These are phyloP conservation scores for Verticillium longisporum DNA, from an alignment of 2,329 filamentous ascomycete genomes.

Conservation along the genomic window DNA sequence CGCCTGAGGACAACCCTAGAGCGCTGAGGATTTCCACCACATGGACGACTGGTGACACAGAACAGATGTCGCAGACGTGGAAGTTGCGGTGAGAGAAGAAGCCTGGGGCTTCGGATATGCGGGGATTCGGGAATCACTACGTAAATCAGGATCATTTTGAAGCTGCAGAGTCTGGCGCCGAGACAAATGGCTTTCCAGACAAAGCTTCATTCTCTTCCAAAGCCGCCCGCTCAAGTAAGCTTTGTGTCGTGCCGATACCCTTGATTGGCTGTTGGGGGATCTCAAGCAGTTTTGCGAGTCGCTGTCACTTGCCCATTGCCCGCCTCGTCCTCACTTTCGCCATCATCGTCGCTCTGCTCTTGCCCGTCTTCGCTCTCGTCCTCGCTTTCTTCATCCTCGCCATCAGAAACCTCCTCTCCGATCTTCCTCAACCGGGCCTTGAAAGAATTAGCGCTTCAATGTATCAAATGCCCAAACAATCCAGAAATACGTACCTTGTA, in stretches of 20 bases:
- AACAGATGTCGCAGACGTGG: slow-evolving; percentile 42
- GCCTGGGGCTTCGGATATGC: not conserved
- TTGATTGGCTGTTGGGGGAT: not conserved
- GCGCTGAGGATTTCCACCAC: slow-evolving; percentile 57
- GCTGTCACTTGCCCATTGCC: not conserved
- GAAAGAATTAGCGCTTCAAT: not conserved
- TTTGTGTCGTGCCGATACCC: not conserved
- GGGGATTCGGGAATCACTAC: not conserved
- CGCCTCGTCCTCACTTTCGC: slow-evolving; percentile 1
- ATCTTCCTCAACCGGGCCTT: slow-evolving; percentile 56
- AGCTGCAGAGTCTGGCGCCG: too few species aligned
- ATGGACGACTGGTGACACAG: slow-evolving; percentile 46
- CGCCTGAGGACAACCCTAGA: slow-evolving; percentile 62
- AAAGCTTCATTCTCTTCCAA: not conserved
- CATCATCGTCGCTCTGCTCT: slow-evolving; percentile 3
- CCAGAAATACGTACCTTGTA: slow-evolving; percentile 59
- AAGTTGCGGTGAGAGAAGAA: slow-evolving; percentile 29
- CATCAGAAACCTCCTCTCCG: slow-evolving; percentile 68
- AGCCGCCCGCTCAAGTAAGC: not conserved
- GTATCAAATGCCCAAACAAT: not conserved
- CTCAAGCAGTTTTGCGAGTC: not conserved
- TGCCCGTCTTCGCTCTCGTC: slow-evolving; percentile 14
- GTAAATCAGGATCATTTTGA: too few species aligned
- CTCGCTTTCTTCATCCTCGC: slow-evolving; percentile 40
- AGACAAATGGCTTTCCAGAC: too few species aligned